Conservation (phyloP, 768 basidiomycete genomes). For the Leccinum variicolor region DNA sequence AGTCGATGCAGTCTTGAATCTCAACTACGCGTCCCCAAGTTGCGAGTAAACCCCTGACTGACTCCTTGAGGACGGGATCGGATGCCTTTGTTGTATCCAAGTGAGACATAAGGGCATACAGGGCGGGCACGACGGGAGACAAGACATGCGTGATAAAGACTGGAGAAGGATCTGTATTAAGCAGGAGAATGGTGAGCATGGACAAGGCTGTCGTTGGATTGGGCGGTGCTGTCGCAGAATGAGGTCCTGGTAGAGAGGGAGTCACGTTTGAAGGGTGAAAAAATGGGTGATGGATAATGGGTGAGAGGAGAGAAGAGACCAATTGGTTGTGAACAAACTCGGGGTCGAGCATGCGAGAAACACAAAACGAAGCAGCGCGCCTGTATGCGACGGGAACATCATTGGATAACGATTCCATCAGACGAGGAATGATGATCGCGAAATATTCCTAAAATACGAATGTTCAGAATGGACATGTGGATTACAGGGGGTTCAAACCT, state of each 20-base stretch:
- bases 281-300: slow-evolving; percentile 49
- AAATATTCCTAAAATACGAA: slow-evolving; percentile 56
- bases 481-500: slow-evolving; percentile 40
- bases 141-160: slow-evolving; percentile 57
- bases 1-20: slow-evolving; percentile 46
- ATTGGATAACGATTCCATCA: slow-evolving; percentile 48
- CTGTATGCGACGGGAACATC: slow-evolving; percentile 38
- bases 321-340: slow-evolving; percentile 16
- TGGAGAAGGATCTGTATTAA: slow-evolving; percentile 80
- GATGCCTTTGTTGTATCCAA: slow-evolving; percentile 54
- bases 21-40: slow-evolving; percentile 76
- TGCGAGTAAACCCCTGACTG: slow-evolving; percentile 54
- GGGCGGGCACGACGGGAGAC: slow-evolving; percentile 60
- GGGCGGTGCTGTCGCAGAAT: neutral
- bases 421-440: slow-evolving; percentile 46
- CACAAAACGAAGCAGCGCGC: slow-evolving; percentile 62
- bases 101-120: slow-evolving; percentile 63
- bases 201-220: slow-evolving; percentile 44
- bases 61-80: slow-evolving; percentile 62
- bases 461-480: neutral
- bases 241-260: neutral
- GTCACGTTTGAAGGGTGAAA: neutral
- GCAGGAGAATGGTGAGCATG: slow-evolving; percentile 52
- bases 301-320: slow-evolving; percentile 36
- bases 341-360: slow-evolving; percentile 61